phyloP scores from a whole-genome alignment of 2,329 filamentous ascomycete genomes.

The Alternaria angustiovoidea region DNA sequence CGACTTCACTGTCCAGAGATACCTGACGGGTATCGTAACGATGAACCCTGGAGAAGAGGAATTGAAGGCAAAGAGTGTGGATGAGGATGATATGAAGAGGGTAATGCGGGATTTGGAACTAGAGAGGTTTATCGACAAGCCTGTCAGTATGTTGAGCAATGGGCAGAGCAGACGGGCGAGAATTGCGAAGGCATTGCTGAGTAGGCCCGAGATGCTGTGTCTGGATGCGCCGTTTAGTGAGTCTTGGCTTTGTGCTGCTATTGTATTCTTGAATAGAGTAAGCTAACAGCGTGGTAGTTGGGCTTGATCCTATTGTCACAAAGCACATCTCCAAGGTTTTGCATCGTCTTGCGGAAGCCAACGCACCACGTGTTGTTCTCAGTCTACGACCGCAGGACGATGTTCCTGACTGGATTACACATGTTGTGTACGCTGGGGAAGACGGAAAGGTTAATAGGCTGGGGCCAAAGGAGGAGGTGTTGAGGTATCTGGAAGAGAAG shows the following conservation, averaged over 20 bases:
- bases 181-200: slow-evolving; percentile 86
- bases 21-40: slow-evolving; percentile 80
- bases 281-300: slow-evolving; percentile 63
- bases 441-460: slow-evolving; percentile 71
- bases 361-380: slow-evolving; percentile 76
- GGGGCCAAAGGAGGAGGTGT: slow-evolving; percentile 70
- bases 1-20: slow-evolving; percentile 85
- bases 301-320: slow-evolving; percentile 85
- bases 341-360: slow-evolving; percentile 69
- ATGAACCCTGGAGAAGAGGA: slow-evolving; percentile 73
- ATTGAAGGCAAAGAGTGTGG: slow-evolving; percentile 56
- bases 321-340: slow-evolving; percentile 75
- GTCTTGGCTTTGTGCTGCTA: slow-evolving; percentile 21
- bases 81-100: slow-evolving; percentile 60
- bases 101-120: slow-evolving; percentile 77
- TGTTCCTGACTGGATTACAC: slow-evolving; percentile 89
- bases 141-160: slow-evolving; percentile 90
- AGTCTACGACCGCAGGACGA: slow-evolving; percentile 85
- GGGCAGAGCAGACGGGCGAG: slow-evolving; percentile 87
- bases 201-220: slow-evolving; percentile 79
- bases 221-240: slow-evolving; percentile 85
- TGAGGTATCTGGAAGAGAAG: slow-evolving; percentile 54
- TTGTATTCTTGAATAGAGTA: neutral
- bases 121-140: slow-evolving; percentile 74
- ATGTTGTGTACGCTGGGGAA: slow-evolving; percentile 76